Conservation (phyloP, 2,329 filamentous ascomycete genomes). For the Eutypella sp. region DNA sequence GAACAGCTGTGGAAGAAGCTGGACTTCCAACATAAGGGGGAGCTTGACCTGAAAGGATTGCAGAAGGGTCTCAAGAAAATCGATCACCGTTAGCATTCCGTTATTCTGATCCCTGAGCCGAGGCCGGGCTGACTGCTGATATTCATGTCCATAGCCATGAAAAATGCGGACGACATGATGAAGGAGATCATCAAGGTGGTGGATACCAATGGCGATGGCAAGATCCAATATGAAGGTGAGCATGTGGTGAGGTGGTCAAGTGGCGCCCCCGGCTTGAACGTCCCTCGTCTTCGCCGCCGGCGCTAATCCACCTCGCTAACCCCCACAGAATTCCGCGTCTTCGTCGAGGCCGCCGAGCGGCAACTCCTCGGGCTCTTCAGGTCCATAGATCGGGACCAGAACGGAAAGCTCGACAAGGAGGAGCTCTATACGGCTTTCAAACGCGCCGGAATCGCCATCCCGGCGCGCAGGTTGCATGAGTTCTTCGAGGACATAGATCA, state of each 20-base stretch:
- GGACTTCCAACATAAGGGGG: conserved; percentile 69
- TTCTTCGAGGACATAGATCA: conserved; percentile 90
- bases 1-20: conserved; percentile 80
- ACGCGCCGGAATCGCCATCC: conserved; percentile 71
- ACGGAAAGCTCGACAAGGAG: conserved; percentile 80
- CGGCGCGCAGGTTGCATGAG: conserved; percentile 68
- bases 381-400: conserved; percentile 78
- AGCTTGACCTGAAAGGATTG: conserved; percentile 78
- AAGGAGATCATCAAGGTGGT: conserved; percentile 75
- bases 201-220: conserved; percentile 81
- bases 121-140: conserved; percentile 12
- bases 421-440: conserved; percentile 78
- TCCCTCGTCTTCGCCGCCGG: too few relatives aligned
- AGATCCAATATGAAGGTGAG: conserved; percentile 82
- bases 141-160: conserved; percentile 53
- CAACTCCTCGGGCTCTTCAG: conserved; percentile 79
- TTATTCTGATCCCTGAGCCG: conserved; percentile 5
- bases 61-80: conserved; percentile 81
- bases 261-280: too few relatives aligned
- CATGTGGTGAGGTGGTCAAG: too few relatives aligned
- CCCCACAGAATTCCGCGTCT: conserved; percentile 73
- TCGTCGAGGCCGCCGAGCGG: conserved; percentile 81
- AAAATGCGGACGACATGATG: conserved; percentile 86
- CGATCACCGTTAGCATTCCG: conserved; percentile 71
- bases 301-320: too few relatives aligned